Evolutionary conservation across 2,329 filamentous ascomycete species (phyloP).

Genomic region (Phialophora macrospora): DNA sequence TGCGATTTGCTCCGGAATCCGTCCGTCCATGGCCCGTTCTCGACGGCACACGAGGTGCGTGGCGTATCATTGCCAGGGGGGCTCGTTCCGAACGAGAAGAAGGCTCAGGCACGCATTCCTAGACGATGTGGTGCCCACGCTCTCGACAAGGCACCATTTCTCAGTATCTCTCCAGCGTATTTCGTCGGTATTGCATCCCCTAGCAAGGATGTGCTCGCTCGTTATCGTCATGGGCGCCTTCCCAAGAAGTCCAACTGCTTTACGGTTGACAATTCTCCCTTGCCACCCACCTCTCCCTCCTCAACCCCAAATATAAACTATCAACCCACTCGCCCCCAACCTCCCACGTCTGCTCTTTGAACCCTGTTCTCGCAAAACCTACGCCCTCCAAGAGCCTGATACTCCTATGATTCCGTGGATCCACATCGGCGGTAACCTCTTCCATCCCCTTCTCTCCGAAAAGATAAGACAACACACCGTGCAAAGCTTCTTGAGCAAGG

Average conservation of each 20-base stretch:
- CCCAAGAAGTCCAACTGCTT: not conserved
- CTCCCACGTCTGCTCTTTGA: slow-evolving; percentile 27
- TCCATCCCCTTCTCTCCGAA: slow-evolving; percentile 20
- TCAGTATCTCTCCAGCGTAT: not conserved
- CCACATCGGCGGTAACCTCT: slow-evolving; percentile 32
- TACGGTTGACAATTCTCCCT: not conserved
- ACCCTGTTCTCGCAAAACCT: slow-evolving; percentile 28
- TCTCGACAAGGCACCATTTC: not conserved
- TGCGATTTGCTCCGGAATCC: not conserved
- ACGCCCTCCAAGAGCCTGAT: slow-evolving; percentile 27
- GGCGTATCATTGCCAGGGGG: not conserved
- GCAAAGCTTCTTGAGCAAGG: slow-evolving; percentile 29
- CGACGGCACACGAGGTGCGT: not conserved
- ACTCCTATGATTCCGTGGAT: slow-evolving; percentile 29
- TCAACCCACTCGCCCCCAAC: slow-evolving; percentile 32
- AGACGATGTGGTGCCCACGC: not conserved
- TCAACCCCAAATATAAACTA: slow-evolving; percentile 29
- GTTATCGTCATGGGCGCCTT: not conserved
- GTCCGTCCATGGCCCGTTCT: not conserved
- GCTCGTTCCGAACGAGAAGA: not conserved
- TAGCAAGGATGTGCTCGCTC: not conserved
- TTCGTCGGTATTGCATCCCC: not conserved
- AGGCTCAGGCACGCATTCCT: not conserved
- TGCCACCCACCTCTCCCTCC: slow-evolving; percentile 25
- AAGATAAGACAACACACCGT: slow-evolving; percentile 23